Conservation (phyloP, 2,329 filamentous ascomycete genomes). For the Dryadomyces quercus-mongolicae region DNA sequence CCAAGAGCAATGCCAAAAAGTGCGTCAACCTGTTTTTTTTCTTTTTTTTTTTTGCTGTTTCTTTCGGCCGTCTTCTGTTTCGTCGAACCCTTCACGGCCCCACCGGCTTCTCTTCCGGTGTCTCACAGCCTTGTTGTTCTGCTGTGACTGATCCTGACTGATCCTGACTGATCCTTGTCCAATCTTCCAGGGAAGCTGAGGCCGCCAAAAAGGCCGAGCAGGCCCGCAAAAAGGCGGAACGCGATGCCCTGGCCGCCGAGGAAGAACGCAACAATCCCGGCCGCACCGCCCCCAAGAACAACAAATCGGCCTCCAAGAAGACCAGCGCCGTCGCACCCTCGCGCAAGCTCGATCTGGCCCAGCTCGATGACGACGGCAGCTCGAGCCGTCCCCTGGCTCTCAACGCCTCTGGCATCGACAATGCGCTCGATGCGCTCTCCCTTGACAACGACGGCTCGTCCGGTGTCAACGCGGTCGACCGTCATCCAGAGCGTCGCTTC, state of each 20-base stretch:
- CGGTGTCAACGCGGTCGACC: conserved; percentile 51
- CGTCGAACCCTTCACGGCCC: not conserved
- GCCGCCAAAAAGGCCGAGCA: conserved; percentile 72
- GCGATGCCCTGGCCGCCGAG: conserved; percentile 67
- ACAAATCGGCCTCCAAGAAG: conserved; percentile 57
- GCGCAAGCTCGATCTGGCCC: conserved; percentile 60
- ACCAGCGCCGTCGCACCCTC: conserved; percentile 24
- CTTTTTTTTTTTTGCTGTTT: not conserved
- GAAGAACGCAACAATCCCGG: conserved; percentile 60
- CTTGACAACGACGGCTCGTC: conserved; percentile 28
- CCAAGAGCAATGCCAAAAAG: conserved; percentile 83
- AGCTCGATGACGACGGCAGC: conserved; percentile 42
- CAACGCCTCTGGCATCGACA: conserved; percentile 82
- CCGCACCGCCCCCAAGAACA: conserved; percentile 51
- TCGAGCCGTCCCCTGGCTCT: conserved; percentile 37
- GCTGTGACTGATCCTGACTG: too few species aligned
- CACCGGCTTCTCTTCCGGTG: not conserved
- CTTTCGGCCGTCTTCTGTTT: too few species aligned
- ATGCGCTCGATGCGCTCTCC: conserved; percentile 77
- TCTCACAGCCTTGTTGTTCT: not conserved
- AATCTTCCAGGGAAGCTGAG: conserved; percentile 35
- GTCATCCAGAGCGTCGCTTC: conserved; percentile 77
- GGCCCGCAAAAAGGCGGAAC: conserved; percentile 84
- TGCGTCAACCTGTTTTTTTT: conserved; percentile 29
- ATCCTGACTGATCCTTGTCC: too few species aligned